Evolutionary conservation across 345 rosid genomes (phyloP), one percentile per base, ranked within the genome.

Genomic region (Cardamine chenopodiifolia): DNA sequence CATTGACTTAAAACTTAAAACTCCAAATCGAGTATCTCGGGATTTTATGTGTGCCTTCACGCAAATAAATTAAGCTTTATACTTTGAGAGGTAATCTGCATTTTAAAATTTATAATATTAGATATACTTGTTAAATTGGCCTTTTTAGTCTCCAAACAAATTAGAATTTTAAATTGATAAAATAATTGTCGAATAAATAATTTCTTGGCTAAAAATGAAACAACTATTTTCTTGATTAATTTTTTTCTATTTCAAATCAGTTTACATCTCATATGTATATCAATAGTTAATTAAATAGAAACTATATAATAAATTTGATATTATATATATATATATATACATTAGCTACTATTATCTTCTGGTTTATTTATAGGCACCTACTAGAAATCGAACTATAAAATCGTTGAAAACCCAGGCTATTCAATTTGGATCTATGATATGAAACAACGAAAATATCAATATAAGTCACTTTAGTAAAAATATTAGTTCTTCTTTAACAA

Each of bases 1-100:
- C 74, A 53, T 52, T 68, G 79, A 75, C 74, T 75, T 60, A 11
- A 11, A 52, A 8, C 8, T 28, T 49, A 39, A 26, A 40, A 3
- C 52, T 60, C 57, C 69, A 61, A 61, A 75, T 68, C 37, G 12
- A 50, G 26, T 50, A 50, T 67, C 37, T 49, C 68, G 20, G 66
- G 63, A 68, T 50, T 68, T 68, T 52, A 44, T 67, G 20, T 39
- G 35, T 74, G 61, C 35, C 73, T 75, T 68, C 68, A 60, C 73
- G 79, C 69, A 75, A 59, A 75, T 67, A 52, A 68, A 75, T 49
- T 49, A 26, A 58, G 17, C 32, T 56, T 39, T 65, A 66, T 55
- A 40, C 20, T 55, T 63, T 12, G 50, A 56, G 35, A 40, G 42
- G 66, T 45, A 48, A 17, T 66, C 72, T 65, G 32, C 39, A 56